These are phyloP conservation scores for Marasmius sp. DNA, from an alignment of 1,284 basidiomycete genomes.

Conservation along the genomic window DNA sequence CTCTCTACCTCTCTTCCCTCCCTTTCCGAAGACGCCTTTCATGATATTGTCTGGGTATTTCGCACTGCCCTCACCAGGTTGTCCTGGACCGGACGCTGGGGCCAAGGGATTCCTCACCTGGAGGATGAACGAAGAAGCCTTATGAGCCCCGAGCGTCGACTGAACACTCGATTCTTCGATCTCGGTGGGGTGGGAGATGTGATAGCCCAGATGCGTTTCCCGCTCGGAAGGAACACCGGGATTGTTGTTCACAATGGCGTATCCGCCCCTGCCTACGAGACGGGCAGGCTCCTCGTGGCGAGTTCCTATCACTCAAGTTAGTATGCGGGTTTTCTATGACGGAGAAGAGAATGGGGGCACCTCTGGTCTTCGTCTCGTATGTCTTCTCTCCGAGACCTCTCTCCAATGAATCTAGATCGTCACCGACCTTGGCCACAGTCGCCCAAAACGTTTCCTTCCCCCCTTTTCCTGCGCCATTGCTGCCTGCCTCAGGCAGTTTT, in stretches of 20 bases:
- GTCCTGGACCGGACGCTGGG: slow-evolving; percentile 36
- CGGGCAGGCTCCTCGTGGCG: slow-evolving; percentile 57
- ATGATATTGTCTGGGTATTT: slow-evolving; percentile 48
- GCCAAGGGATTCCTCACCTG: slow-evolving; percentile 61
- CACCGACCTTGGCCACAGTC: slow-evolving; percentile 48
- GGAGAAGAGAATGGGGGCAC: slow-evolving; percentile 22
- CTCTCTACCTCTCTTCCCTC: slow-evolving; percentile 38
- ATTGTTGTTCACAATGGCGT: slow-evolving; percentile 60
- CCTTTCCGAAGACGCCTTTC: slow-evolving; percentile 47
- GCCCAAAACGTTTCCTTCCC: slow-evolving; percentile 59
- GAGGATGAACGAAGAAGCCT: slow-evolving; percentile 49
- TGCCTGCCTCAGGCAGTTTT: slow-evolving; percentile 53
- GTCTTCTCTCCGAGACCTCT: slow-evolving; percentile 50
- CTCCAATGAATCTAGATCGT: slow-evolving; percentile 51
- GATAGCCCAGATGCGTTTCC: slow-evolving; percentile 57
- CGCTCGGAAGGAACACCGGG: slow-evolving; percentile 42
- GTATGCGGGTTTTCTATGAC: background rate
- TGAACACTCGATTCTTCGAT: slow-evolving; percentile 47
- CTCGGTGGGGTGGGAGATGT: slow-evolving; percentile 52
- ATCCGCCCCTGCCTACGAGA: slow-evolving; percentile 60
- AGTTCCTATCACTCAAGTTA: slow-evolving; percentile 33
- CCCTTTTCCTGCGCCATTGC: slow-evolving; percentile 25
- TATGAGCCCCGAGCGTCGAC: slow-evolving; percentile 47
- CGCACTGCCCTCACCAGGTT: slow-evolving; percentile 35
- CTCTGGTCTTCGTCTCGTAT: slow-evolving; percentile 68